phyloP scores from a whole-genome alignment of 2,329 filamentous ascomycete genomes.

The Exophiala sp. region DNA sequence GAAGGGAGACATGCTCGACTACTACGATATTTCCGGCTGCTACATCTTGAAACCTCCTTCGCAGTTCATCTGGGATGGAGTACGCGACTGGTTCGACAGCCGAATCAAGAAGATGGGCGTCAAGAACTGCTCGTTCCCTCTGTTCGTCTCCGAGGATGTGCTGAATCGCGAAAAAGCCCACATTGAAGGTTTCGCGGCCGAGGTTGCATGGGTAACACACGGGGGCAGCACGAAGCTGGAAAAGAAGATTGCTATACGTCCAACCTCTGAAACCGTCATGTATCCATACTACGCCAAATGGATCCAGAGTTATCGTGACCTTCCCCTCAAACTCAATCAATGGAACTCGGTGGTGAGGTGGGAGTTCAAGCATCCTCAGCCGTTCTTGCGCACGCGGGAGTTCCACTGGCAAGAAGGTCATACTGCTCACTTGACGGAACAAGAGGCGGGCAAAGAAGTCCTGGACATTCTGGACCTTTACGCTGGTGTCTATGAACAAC shows the following conservation, averaged over 20 bases:
- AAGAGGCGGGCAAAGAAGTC: slow-evolving; percentile 78
- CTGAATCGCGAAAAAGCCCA: slow-evolving; percentile 87
- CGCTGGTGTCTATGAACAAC: slow-evolving; percentile 84
- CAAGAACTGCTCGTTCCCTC: slow-evolving; percentile 92
- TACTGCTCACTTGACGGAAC: slow-evolving; percentile 82
- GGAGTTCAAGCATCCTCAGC: slow-evolving; percentile 90
- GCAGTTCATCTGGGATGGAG: slow-evolving; percentile 66
- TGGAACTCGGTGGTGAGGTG: slow-evolving; percentile 96
- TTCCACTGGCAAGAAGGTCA: slow-evolving; percentile 99
- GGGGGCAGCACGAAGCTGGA: slow-evolving; percentile 92
- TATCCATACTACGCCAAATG: slow-evolving; percentile 95
- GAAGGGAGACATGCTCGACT: slow-evolving; percentile 96
- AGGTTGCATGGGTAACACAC: slow-evolving; percentile 52
- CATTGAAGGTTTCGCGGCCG: slow-evolving; percentile 94
- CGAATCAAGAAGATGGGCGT: slow-evolving; percentile 89
- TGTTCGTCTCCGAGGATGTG: slow-evolving; percentile 91
- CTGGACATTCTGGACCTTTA: slow-evolving; percentile 91
- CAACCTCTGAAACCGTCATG: slow-evolving; percentile 76
- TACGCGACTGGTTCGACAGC: slow-evolving; percentile 55
- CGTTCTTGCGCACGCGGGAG: slow-evolving; percentile 86
- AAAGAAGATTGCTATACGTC: slow-evolving; percentile 67
- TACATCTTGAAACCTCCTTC: slow-evolving; percentile 81
- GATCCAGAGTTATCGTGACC: slow-evolving; percentile 93
- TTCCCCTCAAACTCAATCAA: slow-evolving; percentile 91
- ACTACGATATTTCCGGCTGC: slow-evolving; percentile 97